Evolutionary conservation across 1,139 yeast species (phyloP).

Genomic region (Kodamaea sp.): DNA sequence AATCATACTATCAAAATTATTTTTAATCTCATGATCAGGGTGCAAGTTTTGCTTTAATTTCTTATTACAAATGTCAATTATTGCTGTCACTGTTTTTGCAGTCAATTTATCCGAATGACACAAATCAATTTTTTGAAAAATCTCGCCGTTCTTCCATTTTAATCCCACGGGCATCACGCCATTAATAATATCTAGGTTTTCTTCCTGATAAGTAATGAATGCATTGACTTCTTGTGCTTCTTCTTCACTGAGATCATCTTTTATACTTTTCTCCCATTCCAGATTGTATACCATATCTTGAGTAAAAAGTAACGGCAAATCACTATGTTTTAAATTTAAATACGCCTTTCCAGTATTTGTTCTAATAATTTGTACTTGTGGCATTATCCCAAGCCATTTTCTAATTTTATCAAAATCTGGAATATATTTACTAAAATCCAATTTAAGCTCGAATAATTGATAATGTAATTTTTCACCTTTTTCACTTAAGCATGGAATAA

Average conservation of each 20-base stretch:
- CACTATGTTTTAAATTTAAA: constrained; percentile 12
- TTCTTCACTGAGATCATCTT: constrained; percentile 5
- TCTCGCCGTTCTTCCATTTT: constrained; percentile 9
- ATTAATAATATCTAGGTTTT: constrained; percentile 11
- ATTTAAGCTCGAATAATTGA: constrained; percentile 10
- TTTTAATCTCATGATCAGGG: too few species aligned
- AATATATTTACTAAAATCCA: constrained; percentile 6
- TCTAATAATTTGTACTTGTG: constrained; percentile 12
- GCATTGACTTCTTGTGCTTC: constrained; percentile 13
- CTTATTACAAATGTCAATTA: not conserved
- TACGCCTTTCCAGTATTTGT: constrained; percentile 4
- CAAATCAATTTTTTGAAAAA: not conserved
- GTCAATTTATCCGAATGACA: constrained; percentile 1
- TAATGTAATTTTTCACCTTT: constrained; percentile 3
- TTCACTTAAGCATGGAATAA: constrained; percentile 35
- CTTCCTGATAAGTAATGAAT: constrained; percentile 15
- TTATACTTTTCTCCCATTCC: constrained; percentile 14
- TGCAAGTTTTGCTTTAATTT: too few species aligned
- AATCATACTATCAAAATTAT: constrained; percentile 3
- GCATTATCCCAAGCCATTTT: constrained; percentile 21
- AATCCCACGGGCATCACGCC: constrained; percentile 18
- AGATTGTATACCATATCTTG: constrained; percentile 16
- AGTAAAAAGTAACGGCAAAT: constrained; percentile 16
- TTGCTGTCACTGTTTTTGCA: not conserved
- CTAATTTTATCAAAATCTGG: constrained; percentile 8